Base-by-base conservation (phyloP, 1,139 yeast genomes). In the Lodderomyces pseudojiufengensis region DNA sequence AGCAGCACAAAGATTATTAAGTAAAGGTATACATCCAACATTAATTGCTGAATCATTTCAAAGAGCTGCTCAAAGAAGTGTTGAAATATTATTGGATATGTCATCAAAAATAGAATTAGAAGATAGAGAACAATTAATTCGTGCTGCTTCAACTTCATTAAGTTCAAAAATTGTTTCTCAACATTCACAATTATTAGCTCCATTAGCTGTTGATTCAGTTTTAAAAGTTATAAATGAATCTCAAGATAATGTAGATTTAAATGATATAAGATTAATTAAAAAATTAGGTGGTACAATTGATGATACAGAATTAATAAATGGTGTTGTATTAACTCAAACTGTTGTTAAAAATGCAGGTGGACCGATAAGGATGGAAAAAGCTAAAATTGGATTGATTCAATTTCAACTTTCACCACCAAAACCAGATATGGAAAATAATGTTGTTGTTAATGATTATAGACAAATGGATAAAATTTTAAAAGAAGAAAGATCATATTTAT, bases 381-480 rank as follows among this genome's bases (percentile, higher is more conserved):
- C 98, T 18, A 75, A 71, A 47, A 87, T 92, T 49, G 99, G 94
- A 9, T 74, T 92, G 51, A 76, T 92, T 46, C 99, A 94, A 63
- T 92, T 92, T 68, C 98, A 92, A 64, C 72, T 92, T 44, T 88
- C 97, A 23, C 98, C 99, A 30, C 99, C 99, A 50, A 92, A 92
- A 59, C 99, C 99, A 27, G 99, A 92, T 57, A 86, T 94, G 84
- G 98, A 92, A 64, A 92, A 92, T 59, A 92, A 90, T 57, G 94
- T 92, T 40, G 95, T 94, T 37, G 97, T 92, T 37, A 92, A 86
- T 57, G 99, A 92, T 61, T 92, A 92, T 67, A 79, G 98, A 65
- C 98, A 94, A 63, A 92, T 92, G 99, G 99, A 92, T 65, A 92
- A 90, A 69, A 92, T 92, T 50, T 73, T 92, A 56, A 94, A 94